Conservation (phyloP, 164 flowering plant species). For the Cinnamomum chago region DNA sequence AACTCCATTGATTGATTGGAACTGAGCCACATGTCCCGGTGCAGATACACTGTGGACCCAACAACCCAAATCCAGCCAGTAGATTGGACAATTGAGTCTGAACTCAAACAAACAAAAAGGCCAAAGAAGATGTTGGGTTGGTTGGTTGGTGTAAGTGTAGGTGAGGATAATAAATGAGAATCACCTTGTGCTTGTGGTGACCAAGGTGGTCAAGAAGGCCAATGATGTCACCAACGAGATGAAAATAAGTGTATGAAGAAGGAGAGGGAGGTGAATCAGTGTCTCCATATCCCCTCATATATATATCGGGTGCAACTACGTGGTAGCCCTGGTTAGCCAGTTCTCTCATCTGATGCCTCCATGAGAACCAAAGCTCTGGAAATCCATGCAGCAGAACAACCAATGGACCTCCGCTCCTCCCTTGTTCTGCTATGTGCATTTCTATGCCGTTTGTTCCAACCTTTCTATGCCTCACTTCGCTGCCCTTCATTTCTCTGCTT, state of each 20-base stretch:
- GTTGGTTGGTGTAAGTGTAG: no score
- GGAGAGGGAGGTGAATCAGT: conserved; percentile 42
- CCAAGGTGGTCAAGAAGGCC: conserved; percentile 39
- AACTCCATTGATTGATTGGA: no score
- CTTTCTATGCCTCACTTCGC: conserved; percentile 9
- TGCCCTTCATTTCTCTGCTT: background rate
- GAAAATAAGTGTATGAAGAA: conserved; percentile 41
- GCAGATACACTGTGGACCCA: no score
- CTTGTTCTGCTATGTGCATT: conserved; percentile 38
- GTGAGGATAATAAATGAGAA: no score
- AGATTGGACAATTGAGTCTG: no score
- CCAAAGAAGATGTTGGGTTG: no score
- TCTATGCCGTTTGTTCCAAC: conserved; percentile 36
- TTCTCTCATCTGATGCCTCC: conserved; percentile 35
- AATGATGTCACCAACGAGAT: conserved; percentile 62
- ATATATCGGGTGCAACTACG: conserved; percentile 48
- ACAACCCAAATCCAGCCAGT: no score
- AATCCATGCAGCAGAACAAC: conserved; percentile 38
- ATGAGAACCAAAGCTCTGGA: conserved; percentile 39
- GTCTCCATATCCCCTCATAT: conserved; percentile 44
- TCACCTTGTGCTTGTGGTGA: no score
- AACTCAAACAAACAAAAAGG: no score
- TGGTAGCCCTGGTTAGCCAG: conserved; percentile 35
- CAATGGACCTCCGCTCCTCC: conserved; percentile 22
- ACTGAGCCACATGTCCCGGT: no score